These are phyloP conservation scores for Blastobotrys peoriensis DNA, from an alignment of 805 yeast genomes.

Conservation along the genomic window DNA sequence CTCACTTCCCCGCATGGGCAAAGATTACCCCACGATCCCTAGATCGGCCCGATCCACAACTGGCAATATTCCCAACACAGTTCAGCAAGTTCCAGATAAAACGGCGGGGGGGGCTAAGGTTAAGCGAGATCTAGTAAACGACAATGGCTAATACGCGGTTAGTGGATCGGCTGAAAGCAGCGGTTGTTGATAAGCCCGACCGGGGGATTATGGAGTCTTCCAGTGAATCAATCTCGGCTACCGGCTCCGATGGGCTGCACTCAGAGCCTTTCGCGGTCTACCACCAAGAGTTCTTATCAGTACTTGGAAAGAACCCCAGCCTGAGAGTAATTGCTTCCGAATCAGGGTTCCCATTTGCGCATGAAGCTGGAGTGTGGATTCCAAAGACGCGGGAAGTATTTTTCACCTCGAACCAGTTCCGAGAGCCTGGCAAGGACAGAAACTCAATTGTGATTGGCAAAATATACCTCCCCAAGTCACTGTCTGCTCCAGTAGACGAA, in stretches of 20 bases:
- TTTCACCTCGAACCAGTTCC: conserved; percentile 25
- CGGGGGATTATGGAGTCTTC: not conserved
- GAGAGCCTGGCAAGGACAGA: conserved; percentile 3
- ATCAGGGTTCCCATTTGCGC: conserved; percentile 25
- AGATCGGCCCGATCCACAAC: too few relatives aligned
- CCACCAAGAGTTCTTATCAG: conserved; percentile 13
- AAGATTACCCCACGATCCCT: too few relatives aligned
- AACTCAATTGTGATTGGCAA: conserved; percentile 12
- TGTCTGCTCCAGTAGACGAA: conserved; percentile 1
- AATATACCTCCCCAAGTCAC: conserved; percentile 12
- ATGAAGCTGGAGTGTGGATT: conserved; percentile 27
- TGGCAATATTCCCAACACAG: too few relatives aligned
- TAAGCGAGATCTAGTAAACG: too few relatives aligned
- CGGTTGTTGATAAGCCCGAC: conserved; percentile 1
- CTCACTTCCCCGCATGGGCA: too few relatives aligned
- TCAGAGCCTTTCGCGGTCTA: conserved; percentile 20
- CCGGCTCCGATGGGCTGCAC: too few relatives aligned
- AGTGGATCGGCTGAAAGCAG: conserved; percentile 1
- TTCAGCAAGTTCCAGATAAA: too few relatives aligned
- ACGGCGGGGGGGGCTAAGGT: too few relatives aligned
- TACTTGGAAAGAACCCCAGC: too few relatives aligned
- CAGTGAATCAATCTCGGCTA: too few relatives aligned
- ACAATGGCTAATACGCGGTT: too few relatives aligned
- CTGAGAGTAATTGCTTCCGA: too few relatives aligned
- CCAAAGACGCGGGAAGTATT: conserved; percentile 22